A percentile compares a stretch with the other conserved stretches of the same genome.
Conservation (phyloP, 2,329 filamentous ascomycete species). For the Ilyonectria destructans region DNA sequence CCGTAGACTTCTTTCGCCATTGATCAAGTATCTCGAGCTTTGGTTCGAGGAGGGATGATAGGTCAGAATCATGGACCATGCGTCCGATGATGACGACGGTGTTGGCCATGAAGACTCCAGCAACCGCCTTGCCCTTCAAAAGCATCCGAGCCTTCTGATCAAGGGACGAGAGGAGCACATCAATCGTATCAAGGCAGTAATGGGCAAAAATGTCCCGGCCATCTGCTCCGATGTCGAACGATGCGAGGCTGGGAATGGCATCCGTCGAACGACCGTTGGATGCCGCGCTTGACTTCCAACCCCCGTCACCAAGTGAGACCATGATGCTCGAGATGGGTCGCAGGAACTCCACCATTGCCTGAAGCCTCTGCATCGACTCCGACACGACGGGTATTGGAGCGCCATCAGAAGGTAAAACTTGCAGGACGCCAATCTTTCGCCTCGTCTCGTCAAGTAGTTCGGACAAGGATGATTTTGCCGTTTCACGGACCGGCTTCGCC, state of each 20-base stretch:
- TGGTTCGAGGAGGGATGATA: constrained; percentile 79
- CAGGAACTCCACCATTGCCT: constrained; percentile 90
- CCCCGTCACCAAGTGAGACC: constrained; percentile 92
- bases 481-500: constrained; percentile 91
- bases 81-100: constrained; percentile 88
- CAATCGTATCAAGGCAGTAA: constrained; percentile 92
- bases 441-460: constrained; percentile 89
- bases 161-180: constrained; percentile 82
- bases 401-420: constrained; percentile 83
- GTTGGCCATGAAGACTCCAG: constrained; percentile 94
- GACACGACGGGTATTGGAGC: constrained; percentile 83
- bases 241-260: constrained; percentile 79
- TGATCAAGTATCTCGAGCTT: constrained; percentile 80
- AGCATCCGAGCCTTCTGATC: constrained; percentile 81
- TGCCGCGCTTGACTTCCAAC: constrained; percentile 78
- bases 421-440: constrained; percentile 76
- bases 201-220: constrained; percentile 90
- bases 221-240: constrained; percentile 91
- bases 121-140: constrained; percentile 83
- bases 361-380: constrained; percentile 89
- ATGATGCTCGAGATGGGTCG: constrained; percentile 91
- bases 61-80: constrained; percentile 85
- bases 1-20: constrained; percentile 90
- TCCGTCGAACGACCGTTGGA: constrained; percentile 72
- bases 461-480: constrained; percentile 87